These are phyloP conservation scores for Tardiomyces depauwii DNA, from an alignment of 1,139 yeast species.

Conservation along the genomic window DNA sequence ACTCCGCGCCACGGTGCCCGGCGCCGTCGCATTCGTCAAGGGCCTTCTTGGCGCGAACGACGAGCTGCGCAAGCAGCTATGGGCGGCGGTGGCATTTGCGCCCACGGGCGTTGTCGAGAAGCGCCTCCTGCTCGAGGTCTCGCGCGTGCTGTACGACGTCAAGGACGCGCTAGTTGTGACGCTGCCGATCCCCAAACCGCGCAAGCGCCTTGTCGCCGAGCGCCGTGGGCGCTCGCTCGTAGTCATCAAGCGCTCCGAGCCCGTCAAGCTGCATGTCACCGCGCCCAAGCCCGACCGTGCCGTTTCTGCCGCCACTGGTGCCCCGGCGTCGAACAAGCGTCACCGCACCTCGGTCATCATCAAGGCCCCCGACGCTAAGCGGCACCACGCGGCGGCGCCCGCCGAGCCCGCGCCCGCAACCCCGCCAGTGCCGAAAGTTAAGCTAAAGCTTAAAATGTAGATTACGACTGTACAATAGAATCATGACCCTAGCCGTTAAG, in stretches of 20 bases:
- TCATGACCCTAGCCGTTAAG: neutral
- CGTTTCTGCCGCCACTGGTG: no score
- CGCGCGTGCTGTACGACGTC: constrained; percentile 58
- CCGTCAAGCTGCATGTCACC: neutral
- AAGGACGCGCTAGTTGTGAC: constrained; percentile 48
- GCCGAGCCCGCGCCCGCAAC: neutral
- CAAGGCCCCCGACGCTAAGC: neutral
- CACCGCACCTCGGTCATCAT: neutral
- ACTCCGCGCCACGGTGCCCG: constrained; percentile 40
- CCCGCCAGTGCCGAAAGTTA: constrained; percentile 16
- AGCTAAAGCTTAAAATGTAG: constrained; percentile 14
- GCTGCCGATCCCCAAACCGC: constrained; percentile 57
- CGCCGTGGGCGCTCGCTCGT: constrained; percentile 11
- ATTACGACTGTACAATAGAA: neutral
- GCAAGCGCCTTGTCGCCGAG: constrained; percentile 46
- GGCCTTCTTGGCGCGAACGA: constrained; percentile 53
- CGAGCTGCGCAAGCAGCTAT: constrained; percentile 48
- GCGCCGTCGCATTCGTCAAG: constrained; percentile 57
- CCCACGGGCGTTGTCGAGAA: constrained; percentile 49
- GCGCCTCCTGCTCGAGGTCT: constrained; percentile 51
- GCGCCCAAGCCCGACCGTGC: neutral
- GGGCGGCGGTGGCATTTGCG: constrained; percentile 51
- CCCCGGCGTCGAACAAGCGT: neutral
- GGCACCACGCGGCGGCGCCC: neutral
- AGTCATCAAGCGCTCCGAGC: neutral